Base-by-base conservation (phyloP, 805 yeast species). In the Komagataella phaffii region DNA sequence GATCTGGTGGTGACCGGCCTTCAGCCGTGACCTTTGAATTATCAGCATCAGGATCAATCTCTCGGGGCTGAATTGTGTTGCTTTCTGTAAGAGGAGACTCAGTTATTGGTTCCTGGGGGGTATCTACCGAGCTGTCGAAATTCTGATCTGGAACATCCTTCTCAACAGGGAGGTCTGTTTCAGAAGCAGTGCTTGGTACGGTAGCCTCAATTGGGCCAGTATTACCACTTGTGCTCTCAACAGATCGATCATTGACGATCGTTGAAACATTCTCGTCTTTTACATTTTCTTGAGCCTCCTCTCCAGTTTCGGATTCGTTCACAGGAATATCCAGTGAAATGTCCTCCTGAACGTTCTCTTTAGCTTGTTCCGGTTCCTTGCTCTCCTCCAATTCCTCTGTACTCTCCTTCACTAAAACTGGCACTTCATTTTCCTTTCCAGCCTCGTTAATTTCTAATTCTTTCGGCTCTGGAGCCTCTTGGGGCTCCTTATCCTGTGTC, bases 241-340 rank as follows among this genome's bases (percentile, higher is more conserved):
- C 40, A 43, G 51, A 48, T 24, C 49, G 49, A 40, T 50, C 50
- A 17, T 51, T 36, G 23, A 47, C 47, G 19, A 51, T 53, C 23
- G 23, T 46, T 14, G 12, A 6, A 30, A 8, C 14, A 19, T 19
- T 17, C 10, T 40, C 46, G 5, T 17, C 50, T 30, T 30, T 40
- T 10, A 17, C 47, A 18, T 49, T 24, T 36, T 44, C 24, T 2
- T 44, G 18, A 17, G 23, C 45, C 18, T 24, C 19, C n/a, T 19
- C 50, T 18, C 21, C 24, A 14, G n/a, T 7, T 48, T 48, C 46
- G 18, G 17, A 23, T n/a, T 48, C 50, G 7, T 23, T n/a, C 40
- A 17, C 49, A 47, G 17, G 40, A 18, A 44, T 49, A n/a, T 52
- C 53, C 40, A 2, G 14, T 30, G 40, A 7, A 10, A 30, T 8